Base-by-base conservation (phyloP, 768 basidiomycete genomes). In the Boletus fagicola region DNA sequence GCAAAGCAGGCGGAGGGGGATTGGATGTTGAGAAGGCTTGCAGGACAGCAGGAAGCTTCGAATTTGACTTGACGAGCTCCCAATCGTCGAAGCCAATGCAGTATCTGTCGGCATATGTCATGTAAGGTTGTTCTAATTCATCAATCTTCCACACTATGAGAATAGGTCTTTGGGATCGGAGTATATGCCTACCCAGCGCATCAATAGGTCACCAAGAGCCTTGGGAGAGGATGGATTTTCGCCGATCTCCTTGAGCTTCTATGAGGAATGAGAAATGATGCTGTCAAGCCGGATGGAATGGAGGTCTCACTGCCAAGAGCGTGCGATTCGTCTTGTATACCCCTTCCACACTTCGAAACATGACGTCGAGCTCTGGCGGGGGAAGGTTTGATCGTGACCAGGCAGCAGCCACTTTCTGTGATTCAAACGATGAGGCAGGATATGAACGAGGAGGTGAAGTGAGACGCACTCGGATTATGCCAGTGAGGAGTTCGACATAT, bases 321-420 rank as follows among this genome's bases (percentile, higher is more conserved):
- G 79, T 73, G 54, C 94, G 85, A 75, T 94, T 98, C 22, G 92
- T 90, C 72, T 93, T 90, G 78, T 94, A 99, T 20, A 98, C 85
- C 24, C 81, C 82, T 73, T 99, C 97, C 51, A 98, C 85, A 63
- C 88, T 87, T 61, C 97, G 81, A 74, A 99, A 99, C 91, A 98
- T 96, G 51, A 80, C 74, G 73, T 99, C 97, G 31, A 99, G 80
- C 62, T 92, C 88, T 9, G 83, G 83, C 16, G 97, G 97, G 18
- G 97, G 97, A 39, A 99, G 86, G 72, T 98, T 98, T 40, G 86
- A 83, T 42, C 94, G 80, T 11, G 95, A 97, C 97, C 97, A 99
- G 49, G 97, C 97, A n/a, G 88, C 87, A 11, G 97, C 97, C 5
- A 97, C 90, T 84, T 90, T 93, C 94, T 98, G 69, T 16, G 53